A percentile compares a stretch with the other conserved stretches of the same genome.
Evolutionary conservation across 495 filamentous ascomycete genomes (phyloP).

Genomic region (Neurospora discreta): DNA sequence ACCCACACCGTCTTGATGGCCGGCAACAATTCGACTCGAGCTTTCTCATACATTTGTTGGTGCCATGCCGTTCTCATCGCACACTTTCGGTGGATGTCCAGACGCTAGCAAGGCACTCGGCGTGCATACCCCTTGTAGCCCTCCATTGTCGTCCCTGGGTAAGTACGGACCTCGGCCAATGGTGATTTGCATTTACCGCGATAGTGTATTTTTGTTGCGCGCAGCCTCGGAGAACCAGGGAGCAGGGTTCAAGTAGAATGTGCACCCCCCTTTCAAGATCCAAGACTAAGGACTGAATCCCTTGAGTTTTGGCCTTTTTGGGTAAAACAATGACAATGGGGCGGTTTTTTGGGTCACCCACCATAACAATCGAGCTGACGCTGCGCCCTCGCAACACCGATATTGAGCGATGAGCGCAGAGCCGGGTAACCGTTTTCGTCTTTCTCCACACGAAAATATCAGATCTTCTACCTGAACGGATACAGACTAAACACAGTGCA

Average conservation of each 20-base stretch:
- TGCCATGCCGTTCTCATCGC: too few relatives aligned
- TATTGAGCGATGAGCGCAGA: conserved; percentile 5
- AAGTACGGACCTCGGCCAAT: conserved; percentile 2
- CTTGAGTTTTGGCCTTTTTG: too few relatives aligned
- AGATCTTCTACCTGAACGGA: background rate
- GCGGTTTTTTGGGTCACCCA: too few relatives aligned
- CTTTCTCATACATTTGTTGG: too few relatives aligned
- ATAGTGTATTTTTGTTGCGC: conserved; percentile 3
- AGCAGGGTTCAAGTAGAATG: background rate
- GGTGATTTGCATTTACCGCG: background rate
- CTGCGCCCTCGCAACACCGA: background rate
- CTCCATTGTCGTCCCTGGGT: background rate
- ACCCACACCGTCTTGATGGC: too few relatives aligned
- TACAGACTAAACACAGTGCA: background rate
- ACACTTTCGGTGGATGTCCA: background rate
- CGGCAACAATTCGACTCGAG: too few relatives aligned
- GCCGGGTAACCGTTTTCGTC: background rate
- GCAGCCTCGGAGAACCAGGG: conserved; percentile 1
- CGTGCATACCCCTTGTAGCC: conserved; percentile 3
- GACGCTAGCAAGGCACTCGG: background rate
- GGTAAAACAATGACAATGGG: too few relatives aligned
- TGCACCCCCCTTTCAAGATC: too few relatives aligned
- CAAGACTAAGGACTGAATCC: too few relatives aligned
- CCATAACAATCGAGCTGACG: background rate
- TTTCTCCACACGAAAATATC: conserved; percentile 1